Conservation (phyloP, 2,329 filamentous ascomycete genomes). For the Paracoccidioides brasiliensis region DNA sequence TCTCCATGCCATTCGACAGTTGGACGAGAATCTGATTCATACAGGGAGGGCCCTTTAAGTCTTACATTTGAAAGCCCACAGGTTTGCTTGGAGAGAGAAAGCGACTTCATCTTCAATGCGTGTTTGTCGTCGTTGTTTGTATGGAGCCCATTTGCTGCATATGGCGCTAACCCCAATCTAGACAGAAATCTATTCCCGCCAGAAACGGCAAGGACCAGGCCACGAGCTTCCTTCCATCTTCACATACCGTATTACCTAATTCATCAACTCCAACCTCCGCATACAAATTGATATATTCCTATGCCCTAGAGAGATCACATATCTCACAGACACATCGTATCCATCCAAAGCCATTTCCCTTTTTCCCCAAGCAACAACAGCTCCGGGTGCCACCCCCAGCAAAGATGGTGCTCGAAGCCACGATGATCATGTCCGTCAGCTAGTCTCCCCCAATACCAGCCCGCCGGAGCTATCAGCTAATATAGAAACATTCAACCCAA, state of each 20-base stretch:
- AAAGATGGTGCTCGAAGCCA: constrained; percentile 97
- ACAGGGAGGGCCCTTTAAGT: too few species aligned
- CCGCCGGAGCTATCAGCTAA: constrained; percentile 12
- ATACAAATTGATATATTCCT: not conserved
- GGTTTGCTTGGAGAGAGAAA: too few species aligned
- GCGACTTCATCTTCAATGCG: too few species aligned
- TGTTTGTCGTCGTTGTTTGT: too few species aligned
- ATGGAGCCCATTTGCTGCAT: not conserved
- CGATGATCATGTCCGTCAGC: constrained; percentile 67
- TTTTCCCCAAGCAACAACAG: not conserved
- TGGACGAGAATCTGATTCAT: too few species aligned
- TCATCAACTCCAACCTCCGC: not conserved
- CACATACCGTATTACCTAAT: not conserved
- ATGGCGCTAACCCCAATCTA: not conserved
- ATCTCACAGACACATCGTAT: not conserved
- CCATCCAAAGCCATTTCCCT: too few species aligned
- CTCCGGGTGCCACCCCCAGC: constrained; percentile 24
- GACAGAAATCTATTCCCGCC: not conserved
- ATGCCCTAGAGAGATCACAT: not conserved
- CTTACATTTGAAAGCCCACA: too few species aligned
- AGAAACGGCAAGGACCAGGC: not conserved
- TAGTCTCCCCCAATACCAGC: not conserved
- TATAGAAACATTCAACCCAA: constrained; percentile 4
- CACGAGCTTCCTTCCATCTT: not conserved
- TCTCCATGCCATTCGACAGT: too few species aligned